Conservation (phyloP, 169 alveolate species). For the Neospora caninum region DNA sequence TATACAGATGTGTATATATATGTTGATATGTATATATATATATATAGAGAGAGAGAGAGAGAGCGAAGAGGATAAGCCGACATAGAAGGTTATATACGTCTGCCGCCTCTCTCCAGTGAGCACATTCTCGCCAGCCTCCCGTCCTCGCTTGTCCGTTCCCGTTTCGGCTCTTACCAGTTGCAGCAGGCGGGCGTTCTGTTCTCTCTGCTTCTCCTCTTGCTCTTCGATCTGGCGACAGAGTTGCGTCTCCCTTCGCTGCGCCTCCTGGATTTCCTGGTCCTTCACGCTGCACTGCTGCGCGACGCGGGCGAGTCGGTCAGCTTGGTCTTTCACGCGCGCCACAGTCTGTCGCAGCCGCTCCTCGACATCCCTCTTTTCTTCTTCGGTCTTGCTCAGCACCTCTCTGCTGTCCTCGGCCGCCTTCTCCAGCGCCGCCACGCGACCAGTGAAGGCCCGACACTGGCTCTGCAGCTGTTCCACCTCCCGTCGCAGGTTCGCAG, state of each 20-base stretch:
- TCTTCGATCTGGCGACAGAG: background rate
- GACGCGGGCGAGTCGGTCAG: background rate
- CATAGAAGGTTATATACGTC: too few relatives aligned
- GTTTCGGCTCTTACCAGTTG: constrained; percentile 1
- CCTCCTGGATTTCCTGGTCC: background rate
- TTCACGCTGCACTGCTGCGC: background rate
- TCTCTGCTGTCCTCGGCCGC: background rate
- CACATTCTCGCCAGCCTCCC: too few relatives aligned
- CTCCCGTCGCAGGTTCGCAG: background rate
- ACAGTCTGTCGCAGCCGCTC: background rate
- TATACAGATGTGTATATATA: too few relatives aligned
- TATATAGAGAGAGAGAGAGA: too few relatives aligned
- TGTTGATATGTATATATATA: too few relatives aligned
- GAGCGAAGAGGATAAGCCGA: too few relatives aligned
- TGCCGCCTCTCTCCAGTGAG: too few relatives aligned
- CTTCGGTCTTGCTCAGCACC: background rate
- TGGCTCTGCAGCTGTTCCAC: background rate
- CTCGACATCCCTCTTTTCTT: background rate
- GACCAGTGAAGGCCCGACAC: background rate
- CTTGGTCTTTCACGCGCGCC: background rate
- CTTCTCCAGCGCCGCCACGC: background rate
- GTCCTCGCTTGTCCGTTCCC: too few relatives aligned
- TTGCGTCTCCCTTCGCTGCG: background rate
- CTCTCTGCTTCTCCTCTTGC: background rate
- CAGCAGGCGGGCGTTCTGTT: background rate